Evolutionary conservation across 148 eudicot species (phyloP), one percentile per base, ranked within the genome.

Genomic region (Rheum nobile): DNA sequence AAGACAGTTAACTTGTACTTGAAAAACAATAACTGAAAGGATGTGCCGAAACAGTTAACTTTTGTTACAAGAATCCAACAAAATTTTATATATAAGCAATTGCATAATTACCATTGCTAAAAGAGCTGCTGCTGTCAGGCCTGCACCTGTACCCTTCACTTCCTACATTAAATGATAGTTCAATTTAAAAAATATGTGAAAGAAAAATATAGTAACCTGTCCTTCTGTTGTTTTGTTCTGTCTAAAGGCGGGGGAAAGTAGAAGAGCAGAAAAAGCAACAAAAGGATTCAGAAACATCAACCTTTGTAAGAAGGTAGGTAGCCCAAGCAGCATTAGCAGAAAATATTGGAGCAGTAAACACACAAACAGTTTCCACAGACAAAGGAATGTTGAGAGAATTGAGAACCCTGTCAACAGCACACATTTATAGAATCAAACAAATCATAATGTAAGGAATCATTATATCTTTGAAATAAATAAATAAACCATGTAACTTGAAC

Each of bases 271-370:
- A 52, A 72, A 65, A 19, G 48, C 4, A 75, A 13, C 34, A 13
- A 41, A 11, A 7, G 8, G 14, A 28, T 12, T 19, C 19, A 71
- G 77, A 37, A 71, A 75, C 71, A 69, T 21, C 57, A 76, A 95
- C 99, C 99, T 95, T 95, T 19, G 99, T 90, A 65, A 95, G 91
- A 79, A 95, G 88, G 79, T 86, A 95, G 72, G 99, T 88, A 24
- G 99, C 91, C 99, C 99, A 95, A 72, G 99, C 85, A 80, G 99
- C 99, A 87, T 74, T 71, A 75, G 99, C 97, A 28, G 97, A 91
- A 80, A 95, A 95, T 72, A 92, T 72, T 38, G 99, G 99, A 71
- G 99, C 99, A 52, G 99, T 95, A 72, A 95, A 95, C 72, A 95
- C 99, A 77, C 99, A 95, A 63, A 95, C 99, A 76, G 99, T 95